Conservation (phyloP, 306 rosid genomes). For the Mimosa pudica region DNA sequence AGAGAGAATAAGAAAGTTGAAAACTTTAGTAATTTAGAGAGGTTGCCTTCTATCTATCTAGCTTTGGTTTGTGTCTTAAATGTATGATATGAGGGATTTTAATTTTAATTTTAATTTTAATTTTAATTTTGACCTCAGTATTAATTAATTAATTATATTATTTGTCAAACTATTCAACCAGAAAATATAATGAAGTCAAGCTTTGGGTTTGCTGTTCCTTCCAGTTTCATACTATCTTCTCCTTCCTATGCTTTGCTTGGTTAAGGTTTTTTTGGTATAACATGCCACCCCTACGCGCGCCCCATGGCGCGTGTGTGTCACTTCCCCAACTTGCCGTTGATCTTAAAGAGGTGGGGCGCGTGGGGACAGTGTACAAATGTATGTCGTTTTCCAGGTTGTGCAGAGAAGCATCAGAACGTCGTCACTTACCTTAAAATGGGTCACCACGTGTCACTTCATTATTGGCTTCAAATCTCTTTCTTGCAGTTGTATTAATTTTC, state of each 20-base stretch:
- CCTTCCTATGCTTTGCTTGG: slow-evolving; percentile 39
- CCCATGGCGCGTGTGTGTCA: not conserved
- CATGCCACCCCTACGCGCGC: not conserved
- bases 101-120: slow-evolving; percentile 19
- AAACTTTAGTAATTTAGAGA: not conserved
- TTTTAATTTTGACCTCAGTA: no score
- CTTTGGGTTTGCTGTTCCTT: slow-evolving; percentile 54
- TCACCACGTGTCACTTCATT: not conserved
- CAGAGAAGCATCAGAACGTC: slow-evolving; percentile 43
- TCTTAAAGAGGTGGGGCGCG: slow-evolving; percentile 29
- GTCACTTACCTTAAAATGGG: slow-evolving; percentile 50
- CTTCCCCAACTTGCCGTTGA: not conserved
- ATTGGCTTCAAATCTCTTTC: not conserved
- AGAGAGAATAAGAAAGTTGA: slow-evolving; percentile 9
- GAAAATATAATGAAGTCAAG: slow-evolving; percentile 30
- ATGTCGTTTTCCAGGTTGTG: slow-evolving; percentile 40
- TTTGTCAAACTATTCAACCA: slow-evolving; percentile 42
- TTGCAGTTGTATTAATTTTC: not conserved
- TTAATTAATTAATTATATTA: no score
- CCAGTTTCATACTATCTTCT: slow-evolving; percentile 56
- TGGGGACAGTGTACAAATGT: slow-evolving; percentile 40
- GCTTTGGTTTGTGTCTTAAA: slow-evolving; percentile 35
- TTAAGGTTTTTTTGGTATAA: slow-evolving; percentile 27
- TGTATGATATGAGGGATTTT: slow-evolving; percentile 25
- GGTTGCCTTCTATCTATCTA: slow-evolving; percentile 20